Conservation (phyloP, 2,329 filamentous ascomycete species). For the Nothopassalora personata region DNA sequence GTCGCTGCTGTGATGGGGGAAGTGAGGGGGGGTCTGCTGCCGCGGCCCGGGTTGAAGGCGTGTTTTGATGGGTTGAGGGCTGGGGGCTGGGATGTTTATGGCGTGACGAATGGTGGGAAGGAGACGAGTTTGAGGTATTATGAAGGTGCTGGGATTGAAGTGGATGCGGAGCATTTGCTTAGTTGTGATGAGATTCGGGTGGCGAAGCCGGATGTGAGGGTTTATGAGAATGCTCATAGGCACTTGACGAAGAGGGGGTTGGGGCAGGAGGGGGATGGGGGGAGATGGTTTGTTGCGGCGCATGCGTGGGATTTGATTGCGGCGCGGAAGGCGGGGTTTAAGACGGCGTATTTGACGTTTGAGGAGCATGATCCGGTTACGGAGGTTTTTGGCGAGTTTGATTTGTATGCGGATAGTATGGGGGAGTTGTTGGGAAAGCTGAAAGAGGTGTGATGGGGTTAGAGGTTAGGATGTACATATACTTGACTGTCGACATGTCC, state of each 20-base stretch:
- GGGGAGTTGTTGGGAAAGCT: constrained; percentile 28
- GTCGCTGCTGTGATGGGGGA: constrained; percentile 26
- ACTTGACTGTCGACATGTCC: background rate
- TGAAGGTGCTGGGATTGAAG: constrained; percentile 23
- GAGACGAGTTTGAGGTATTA: constrained; percentile 29
- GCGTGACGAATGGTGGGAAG: constrained; percentile 29
- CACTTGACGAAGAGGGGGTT: constrained; percentile 21
- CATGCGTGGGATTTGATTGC: constrained; percentile 29
- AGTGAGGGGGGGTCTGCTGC: constrained; percentile 16
- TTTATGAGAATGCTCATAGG: constrained; percentile 25
- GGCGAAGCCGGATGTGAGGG: constrained; percentile 27
- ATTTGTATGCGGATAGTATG: constrained; percentile 27
- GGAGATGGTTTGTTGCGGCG: constrained; percentile 30
- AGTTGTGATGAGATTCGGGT: constrained; percentile 28
- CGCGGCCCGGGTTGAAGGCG: constrained; percentile 23
- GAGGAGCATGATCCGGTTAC: constrained; percentile 29
- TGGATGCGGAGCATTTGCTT: constrained; percentile 26
- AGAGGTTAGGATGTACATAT: background rate
- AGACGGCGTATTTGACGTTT: constrained; percentile 28
- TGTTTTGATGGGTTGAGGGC: constrained; percentile 27
- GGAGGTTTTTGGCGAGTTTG: constrained; percentile 29
- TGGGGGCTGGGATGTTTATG: constrained; percentile 29
- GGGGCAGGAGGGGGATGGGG: constrained; percentile 20
- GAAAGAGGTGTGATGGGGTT: constrained; percentile 9
- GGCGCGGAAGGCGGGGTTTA: constrained; percentile 30